phyloP scores from a whole-genome alignment of 495 filamentous ascomycete species.

The Hypoxylon rickii region DNA sequence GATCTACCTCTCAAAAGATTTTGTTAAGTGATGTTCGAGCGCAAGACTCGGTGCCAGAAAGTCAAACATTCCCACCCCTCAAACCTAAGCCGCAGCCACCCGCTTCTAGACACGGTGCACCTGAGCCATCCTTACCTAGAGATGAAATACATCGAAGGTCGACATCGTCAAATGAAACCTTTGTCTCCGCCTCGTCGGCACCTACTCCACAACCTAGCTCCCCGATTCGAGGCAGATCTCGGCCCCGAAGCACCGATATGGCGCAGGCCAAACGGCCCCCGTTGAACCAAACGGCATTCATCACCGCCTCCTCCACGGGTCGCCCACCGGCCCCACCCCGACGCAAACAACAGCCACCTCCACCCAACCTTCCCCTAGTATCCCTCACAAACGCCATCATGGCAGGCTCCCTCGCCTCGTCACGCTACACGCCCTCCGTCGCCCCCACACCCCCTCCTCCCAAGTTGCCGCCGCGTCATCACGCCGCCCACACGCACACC shows the following conservation, averaged over 20 bases:
- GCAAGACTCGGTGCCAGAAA: constrained; percentile 6
- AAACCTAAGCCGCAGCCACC: constrained; percentile 1
- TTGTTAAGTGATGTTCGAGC: constrained; percentile 18
- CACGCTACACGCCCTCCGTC: constrained; percentile 44
- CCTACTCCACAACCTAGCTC: constrained; percentile 39
- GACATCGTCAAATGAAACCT: constrained; percentile 49
- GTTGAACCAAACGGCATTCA: constrained; percentile 4
- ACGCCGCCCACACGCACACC: too few species aligned
- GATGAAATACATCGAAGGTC: constrained; percentile 27
- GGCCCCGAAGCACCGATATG: constrained; percentile 8
- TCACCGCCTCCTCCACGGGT: constrained; percentile 1
- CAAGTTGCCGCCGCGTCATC: constrained; percentile 35
- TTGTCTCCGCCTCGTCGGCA: constrained; percentile 53
- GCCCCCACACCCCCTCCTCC: constrained; percentile 35
- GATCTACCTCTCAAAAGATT: constrained; percentile 19
- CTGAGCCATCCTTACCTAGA: neutral
- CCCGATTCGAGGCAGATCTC: constrained; percentile 26
- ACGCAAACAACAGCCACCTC: constrained; percentile 9
- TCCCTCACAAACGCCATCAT: constrained; percentile 63
- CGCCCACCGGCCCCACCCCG: constrained; percentile 19
- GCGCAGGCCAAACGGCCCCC: constrained; percentile 10
- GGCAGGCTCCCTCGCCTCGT: constrained; percentile 80
- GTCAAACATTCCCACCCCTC: neutral
- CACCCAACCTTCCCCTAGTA: constrained; percentile 42
- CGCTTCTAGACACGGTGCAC: neutral